Conservation (phyloP, 352 stramenopile species). For the Phytophthora pisi region DNA sequence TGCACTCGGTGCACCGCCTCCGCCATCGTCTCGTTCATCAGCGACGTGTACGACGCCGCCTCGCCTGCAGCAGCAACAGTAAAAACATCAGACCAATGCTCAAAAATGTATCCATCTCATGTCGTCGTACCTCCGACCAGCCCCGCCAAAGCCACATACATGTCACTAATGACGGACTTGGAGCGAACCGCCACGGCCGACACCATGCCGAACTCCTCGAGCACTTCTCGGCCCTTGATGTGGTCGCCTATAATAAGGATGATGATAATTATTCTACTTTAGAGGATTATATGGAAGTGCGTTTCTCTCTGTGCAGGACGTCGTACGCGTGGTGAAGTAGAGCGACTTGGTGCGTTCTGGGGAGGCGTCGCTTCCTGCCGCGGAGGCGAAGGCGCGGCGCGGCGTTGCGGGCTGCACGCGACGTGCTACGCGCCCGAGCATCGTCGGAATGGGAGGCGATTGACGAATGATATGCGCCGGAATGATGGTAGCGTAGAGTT, state of each 20-base stretch:
- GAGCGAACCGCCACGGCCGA: conserved; percentile 77
- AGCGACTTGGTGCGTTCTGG: conserved; percentile 30
- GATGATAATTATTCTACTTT: conserved; percentile 2
- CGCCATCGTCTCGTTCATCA: conserved; percentile 85
- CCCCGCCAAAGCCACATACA: conserved; percentile 76
- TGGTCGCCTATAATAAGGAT: conserved; percentile 50
- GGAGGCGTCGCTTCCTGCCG: not conserved
- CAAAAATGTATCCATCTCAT: not conserved
- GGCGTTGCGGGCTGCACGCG: conserved; percentile 15
- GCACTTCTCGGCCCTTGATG: conserved; percentile 69
- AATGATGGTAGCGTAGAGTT: conserved; percentile 18
- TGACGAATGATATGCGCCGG: conserved; percentile 5
- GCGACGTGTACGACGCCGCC: conserved; percentile 73
- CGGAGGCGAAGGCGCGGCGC: conserved; percentile 18
- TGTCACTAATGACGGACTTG: conserved; percentile 84
- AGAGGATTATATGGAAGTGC: not conserved
- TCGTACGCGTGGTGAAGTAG: conserved; percentile 78
- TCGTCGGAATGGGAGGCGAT: conserved; percentile 20
- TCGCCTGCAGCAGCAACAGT: conserved; percentile 42
- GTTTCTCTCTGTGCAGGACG: not conserved
- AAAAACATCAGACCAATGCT: not conserved
- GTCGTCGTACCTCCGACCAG: conserved; percentile 57
- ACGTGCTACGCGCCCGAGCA: conserved; percentile 27
- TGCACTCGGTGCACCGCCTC: conserved; percentile 83
- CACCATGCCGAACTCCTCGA: conserved; percentile 80